phyloP scores from a whole-genome alignment of 805 yeast species.

The Starmerella bombicola region DNA sequence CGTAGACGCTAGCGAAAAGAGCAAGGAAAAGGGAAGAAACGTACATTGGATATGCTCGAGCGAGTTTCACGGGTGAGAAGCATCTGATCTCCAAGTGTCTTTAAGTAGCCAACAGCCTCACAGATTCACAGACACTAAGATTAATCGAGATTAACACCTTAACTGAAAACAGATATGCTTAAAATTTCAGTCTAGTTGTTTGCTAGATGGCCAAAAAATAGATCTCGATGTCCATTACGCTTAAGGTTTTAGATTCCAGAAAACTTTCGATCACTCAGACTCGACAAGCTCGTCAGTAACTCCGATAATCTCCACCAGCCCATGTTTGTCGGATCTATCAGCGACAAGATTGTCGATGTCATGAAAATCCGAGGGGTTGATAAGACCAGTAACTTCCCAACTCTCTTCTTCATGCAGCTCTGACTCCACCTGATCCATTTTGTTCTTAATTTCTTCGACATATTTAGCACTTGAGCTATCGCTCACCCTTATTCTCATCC shows the following conservation, averaged over 20 bases:
- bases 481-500: slow-evolving; percentile 65
- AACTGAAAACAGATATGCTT: no score
- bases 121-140: no score
- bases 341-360: slow-evolving; percentile 51
- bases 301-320: slow-evolving; percentile 64
- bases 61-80: neutral
- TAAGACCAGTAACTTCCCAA: slow-evolving; percentile 52
- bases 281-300: slow-evolving; percentile 16
- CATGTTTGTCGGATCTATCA: slow-evolving; percentile 43
- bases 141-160: no score
- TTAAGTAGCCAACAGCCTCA: no score
- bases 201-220: no score
- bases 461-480: slow-evolving; percentile 36
- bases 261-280: no score
- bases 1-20: neutral
- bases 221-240: no score
- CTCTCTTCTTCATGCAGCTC: slow-evolving; percentile 32
- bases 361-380: slow-evolving; percentile 77
- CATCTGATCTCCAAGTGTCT: neutral
- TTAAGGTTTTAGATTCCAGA: no score
- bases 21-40: neutral
- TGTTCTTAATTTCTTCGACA: slow-evolving; percentile 33
- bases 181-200: no score
- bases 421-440: slow-evolving; percentile 34
- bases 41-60: neutral